Conservation (phyloP, 2,329 filamentous ascomycete genomes). For the Samsoniella hepiali region DNA sequence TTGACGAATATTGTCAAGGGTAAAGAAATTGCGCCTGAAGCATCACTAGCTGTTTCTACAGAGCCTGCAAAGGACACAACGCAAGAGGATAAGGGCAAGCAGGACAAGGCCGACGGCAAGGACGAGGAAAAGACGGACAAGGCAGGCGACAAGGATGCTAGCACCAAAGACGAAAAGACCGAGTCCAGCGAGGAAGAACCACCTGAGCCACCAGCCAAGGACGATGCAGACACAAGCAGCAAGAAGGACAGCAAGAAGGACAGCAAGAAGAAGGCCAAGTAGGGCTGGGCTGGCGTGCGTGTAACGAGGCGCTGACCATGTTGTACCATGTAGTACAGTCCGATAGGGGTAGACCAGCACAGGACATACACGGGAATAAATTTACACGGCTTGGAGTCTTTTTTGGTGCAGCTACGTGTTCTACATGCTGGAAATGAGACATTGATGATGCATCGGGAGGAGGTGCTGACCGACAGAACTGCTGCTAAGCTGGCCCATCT, state of each 20-base stretch:
- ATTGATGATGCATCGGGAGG: background rate
- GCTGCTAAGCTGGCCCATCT: background rate
- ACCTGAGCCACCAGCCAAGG: background rate
- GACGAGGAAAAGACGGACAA: conserved; percentile 20
- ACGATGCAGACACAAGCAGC: background rate
- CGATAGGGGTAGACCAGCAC: background rate
- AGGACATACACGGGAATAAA: background rate
- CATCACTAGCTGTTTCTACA: conserved; percentile 15
- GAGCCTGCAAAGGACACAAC: conserved; percentile 18
- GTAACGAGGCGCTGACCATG: background rate
- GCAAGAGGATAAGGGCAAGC: conserved; percentile 21
- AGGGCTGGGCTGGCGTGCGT: background rate
- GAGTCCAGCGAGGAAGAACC: conserved; percentile 15
- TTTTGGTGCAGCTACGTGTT: background rate
- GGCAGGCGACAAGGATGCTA: background rate
- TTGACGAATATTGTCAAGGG: conserved; percentile 62
- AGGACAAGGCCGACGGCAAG: conserved; percentile 20
- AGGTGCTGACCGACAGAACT: background rate
- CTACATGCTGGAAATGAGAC: background rate
- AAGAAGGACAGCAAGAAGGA: background rate
- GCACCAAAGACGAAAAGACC: conserved; percentile 22
- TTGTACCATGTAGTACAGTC: background rate
- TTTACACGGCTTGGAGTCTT: background rate
- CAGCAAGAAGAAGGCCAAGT: background rate
- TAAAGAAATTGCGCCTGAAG: conserved; percentile 46